A percentile compares a stretch with the other conserved stretches of the same genome.
Conservation (phyloP, 2,329 filamentous ascomycete species). For the Exophiala sp. region DNA sequence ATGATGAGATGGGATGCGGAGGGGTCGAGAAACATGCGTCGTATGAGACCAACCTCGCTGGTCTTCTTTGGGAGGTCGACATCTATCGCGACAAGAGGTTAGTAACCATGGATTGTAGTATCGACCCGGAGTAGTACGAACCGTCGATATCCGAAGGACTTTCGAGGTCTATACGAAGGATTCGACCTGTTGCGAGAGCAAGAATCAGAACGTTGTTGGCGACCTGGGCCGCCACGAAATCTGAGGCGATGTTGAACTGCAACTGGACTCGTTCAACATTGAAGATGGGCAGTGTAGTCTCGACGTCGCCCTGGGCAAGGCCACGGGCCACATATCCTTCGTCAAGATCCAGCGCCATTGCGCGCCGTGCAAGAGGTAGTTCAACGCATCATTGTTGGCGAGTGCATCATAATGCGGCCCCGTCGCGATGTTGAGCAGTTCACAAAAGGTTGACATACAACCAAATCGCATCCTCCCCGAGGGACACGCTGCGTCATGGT, state of each 20-base stretch:
- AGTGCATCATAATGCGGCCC: not conserved
- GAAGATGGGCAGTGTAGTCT: conserved; percentile 78
- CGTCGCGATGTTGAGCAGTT: not conserved
- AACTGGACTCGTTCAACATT: conserved; percentile 89
- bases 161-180: conserved; percentile 90
- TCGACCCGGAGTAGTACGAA: conserved; percentile 37
- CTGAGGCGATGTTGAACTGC: conserved; percentile 88
- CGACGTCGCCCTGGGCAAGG: conserved; percentile 58
- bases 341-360: conserved; percentile 67
- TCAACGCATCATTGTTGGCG: conserved; percentile 13
- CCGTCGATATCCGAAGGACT: conserved; percentile 93
- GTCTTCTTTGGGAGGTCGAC: conserved; percentile 95
- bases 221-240: conserved; percentile 94
- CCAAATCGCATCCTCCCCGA: not conserved
- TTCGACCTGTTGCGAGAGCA: conserved; percentile 85
- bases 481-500: too few relatives aligned
- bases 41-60: conserved; percentile 85
- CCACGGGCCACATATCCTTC: conserved; percentile 70
- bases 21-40: conserved; percentile 94
- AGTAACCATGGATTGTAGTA: not conserved
- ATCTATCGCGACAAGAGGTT: conserved; percentile 53
- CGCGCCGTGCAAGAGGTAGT: conserved; percentile 31
- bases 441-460: not conserved
- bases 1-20: conserved; percentile 93
- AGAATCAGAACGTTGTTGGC: conserved; percentile 95